phyloP scores from a whole-genome alignment of 2,329 filamentous ascomycete species.

The Pochonia chlamydosporia region DNA sequence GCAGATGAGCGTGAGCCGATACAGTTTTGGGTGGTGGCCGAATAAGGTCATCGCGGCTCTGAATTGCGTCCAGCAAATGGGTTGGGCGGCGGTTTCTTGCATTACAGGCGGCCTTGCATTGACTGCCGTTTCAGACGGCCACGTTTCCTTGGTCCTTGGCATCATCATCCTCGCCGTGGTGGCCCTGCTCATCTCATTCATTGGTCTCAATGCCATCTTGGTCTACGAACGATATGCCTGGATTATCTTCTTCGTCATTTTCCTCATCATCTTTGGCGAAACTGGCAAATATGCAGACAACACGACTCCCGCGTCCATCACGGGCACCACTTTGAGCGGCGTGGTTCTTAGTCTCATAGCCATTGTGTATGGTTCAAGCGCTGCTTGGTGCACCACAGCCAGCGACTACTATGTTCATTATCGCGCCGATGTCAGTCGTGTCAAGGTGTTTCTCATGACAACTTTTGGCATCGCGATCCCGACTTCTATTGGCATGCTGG shows the following conservation, averaged over 20 bases:
- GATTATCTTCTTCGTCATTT: conserved; percentile 40
- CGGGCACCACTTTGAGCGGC: conserved; percentile 31
- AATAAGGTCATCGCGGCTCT: conserved; percentile 43
- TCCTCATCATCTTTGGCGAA: conserved; percentile 43
- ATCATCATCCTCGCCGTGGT: conserved; percentile 46
- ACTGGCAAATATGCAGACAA: conserved; percentile 35
- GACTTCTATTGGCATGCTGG: conserved; percentile 42
- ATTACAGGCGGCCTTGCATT: conserved; percentile 46
- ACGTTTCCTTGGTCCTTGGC: conserved; percentile 42
- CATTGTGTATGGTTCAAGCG: conserved; percentile 42
- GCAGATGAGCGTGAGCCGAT: conserved; percentile 44
- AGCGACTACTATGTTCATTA: conserved; percentile 31
- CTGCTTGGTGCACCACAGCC: conserved; percentile 40
- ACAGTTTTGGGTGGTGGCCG: conserved; percentile 45
- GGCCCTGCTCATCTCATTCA: conserved; percentile 44
- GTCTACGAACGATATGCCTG: conserved; percentile 46
- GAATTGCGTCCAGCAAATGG: conserved; percentile 31
- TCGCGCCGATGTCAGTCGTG: conserved; percentile 35
- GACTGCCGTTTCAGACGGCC: conserved; percentile 37
- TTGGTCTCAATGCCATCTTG: conserved; percentile 43
- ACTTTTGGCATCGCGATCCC: conserved; percentile 41
- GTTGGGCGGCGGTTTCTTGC: conserved; percentile 45
- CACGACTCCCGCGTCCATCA: conserved; percentile 22
- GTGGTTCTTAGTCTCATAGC: conserved; percentile 36
- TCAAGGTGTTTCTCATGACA: conserved; percentile 43